Conservation (phyloP, 805 yeast species). For the Candida ficus region DNA sequence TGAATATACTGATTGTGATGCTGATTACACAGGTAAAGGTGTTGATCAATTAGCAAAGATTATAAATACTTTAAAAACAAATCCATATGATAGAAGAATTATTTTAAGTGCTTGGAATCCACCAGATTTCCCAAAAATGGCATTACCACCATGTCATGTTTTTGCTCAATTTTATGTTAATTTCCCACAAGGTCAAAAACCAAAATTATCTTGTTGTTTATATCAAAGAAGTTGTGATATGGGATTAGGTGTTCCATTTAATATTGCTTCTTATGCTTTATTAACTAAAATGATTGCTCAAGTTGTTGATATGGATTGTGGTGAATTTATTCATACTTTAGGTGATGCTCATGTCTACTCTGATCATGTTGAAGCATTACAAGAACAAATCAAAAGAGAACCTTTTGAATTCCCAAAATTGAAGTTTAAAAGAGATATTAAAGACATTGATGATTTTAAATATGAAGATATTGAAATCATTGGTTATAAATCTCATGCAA, state of each 20-base stretch:
- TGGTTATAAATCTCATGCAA: slow-evolving; percentile 75
- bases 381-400: slow-evolving; percentile 67
- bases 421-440: slow-evolving; percentile 60
- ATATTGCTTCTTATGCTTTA: slow-evolving; percentile 93
- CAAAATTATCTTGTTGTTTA: slow-evolving; percentile 77
- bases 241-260: slow-evolving; percentile 99
- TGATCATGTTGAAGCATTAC: slow-evolving; percentile 89
- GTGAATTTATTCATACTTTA: slow-evolving; percentile 90
- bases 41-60: slow-evolving; percentile 83
- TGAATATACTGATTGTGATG: slow-evolving; percentile 76
- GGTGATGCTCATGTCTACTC: slow-evolving; percentile 96
- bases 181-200: slow-evolving; percentile 59
- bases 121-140: slow-evolving; percentile 90
- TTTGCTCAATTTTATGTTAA: slow-evolving; percentile 92
- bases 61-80: slow-evolving; percentile 71
- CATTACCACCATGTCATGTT: slow-evolving; percentile 97
- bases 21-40: slow-evolving; percentile 85
- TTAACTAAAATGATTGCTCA: slow-evolving; percentile 93
- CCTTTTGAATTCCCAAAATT: slow-evolving; percentile 83
- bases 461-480: slow-evolving; percentile 82
- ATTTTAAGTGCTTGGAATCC: slow-evolving; percentile 99
- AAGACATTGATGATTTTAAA: slow-evolving; percentile 77
- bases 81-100: slow-evolving; percentile 92
- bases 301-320: slow-evolving; percentile 91
- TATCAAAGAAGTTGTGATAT: slow-evolving; percentile 98